phyloP scores from a whole-genome alignment of 2,329 filamentous ascomycete genomes.

The Corniculantispora saksenae region DNA sequence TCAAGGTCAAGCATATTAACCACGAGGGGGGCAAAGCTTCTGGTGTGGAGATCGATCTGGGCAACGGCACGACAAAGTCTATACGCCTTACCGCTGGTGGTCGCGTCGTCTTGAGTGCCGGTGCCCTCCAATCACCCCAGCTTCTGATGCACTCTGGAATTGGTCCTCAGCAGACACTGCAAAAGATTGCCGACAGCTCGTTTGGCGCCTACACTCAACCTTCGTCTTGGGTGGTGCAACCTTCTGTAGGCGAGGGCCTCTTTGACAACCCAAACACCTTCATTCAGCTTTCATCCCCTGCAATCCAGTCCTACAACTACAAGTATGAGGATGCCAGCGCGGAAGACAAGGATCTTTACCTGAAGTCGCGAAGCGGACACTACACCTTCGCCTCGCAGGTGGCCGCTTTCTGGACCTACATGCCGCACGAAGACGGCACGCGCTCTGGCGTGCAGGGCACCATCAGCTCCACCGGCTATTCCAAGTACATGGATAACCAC shows the following conservation, averaged over 20 bases:
- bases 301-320: conserved; percentile 49
- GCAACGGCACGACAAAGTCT: conserved; percentile 33
- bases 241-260: conserved; percentile 48
- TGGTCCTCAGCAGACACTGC: conserved; percentile 37
- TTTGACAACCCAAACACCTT: conserved; percentile 60
- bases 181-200: conserved; percentile 26
- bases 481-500: conserved; percentile 40
- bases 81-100: conserved; percentile 29
- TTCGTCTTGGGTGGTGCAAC: conserved; percentile 49
- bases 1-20: conserved; percentile 46
- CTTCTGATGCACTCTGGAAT: conserved; percentile 49
- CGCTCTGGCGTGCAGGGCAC: conserved; percentile 53
- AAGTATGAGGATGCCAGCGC: conserved; percentile 45
- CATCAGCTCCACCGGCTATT: conserved; percentile 48
- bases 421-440: conserved; percentile 43
- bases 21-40: conserved; percentile 41
- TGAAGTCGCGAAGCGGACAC: conserved; percentile 49
- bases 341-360: conserved; percentile 47
- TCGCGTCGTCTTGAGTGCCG: conserved; percentile 42
- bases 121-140: conserved; percentile 41
- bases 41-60: conserved; percentile 40
- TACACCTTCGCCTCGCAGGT: conserved; percentile 56
- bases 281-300: conserved; percentile 46
- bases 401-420: conserved; percentile 53
- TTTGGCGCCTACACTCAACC: conserved; percentile 31